Conservation (phyloP, 345 rosid genomes). For the Eucalyptus coolabah region DNA sequence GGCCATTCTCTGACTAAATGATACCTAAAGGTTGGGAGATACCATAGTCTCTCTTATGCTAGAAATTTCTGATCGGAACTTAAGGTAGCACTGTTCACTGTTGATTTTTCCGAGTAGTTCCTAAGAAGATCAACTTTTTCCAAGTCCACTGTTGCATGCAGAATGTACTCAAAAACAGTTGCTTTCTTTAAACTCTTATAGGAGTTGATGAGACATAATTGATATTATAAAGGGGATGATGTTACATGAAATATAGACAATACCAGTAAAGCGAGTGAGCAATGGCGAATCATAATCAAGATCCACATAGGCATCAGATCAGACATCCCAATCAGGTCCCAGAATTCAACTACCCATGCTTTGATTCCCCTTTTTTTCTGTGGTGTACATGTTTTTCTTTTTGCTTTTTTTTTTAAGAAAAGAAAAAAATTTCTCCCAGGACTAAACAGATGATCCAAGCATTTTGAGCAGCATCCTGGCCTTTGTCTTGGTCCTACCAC, state of each 20-base stretch:
- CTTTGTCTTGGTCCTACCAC: slow-evolving; percentile 1
- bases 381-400: neutral
- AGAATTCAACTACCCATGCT: neutral
- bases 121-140: neutral
- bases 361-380: neutral
- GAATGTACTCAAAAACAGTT: neutral
- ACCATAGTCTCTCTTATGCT: neutral
- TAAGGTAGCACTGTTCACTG: neutral
- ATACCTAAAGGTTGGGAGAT: neutral
- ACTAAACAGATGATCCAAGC: neutral
- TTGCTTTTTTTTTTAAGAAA: neutral
- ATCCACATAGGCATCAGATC: neutral
- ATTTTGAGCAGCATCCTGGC: slow-evolving; percentile 4
- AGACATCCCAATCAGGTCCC: neutral
- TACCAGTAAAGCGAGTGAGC: neutral
- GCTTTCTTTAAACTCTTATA: neutral
- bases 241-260: neutral
- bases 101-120: neutral
- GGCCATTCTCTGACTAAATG: neutral
- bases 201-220: neutral
- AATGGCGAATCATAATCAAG: neutral
- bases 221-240: neutral
- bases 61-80: neutral
- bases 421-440: neutral
- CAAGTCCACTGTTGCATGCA: neutral